Evolutionary conservation across 2,329 filamentous ascomycete species (phyloP).

Genomic region (Alternaria angustiovoidea): DNA sequence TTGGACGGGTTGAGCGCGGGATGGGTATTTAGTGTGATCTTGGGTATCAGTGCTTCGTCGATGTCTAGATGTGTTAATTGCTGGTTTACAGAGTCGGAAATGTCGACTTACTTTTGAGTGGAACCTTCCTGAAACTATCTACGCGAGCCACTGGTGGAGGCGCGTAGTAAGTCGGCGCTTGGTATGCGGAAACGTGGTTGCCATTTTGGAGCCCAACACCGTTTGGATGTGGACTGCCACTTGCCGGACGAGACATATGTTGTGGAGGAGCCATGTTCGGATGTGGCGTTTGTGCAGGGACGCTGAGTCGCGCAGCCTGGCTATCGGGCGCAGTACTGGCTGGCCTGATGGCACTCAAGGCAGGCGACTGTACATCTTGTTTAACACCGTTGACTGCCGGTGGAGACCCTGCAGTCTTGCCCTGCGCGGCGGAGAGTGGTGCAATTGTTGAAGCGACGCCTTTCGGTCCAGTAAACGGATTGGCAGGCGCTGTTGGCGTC

Average conservation of each 20-base stretch:
- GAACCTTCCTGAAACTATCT: slow-evolving; percentile 42
- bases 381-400: slow-evolving; percentile 45
- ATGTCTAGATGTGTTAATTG: slow-evolving; percentile 36
- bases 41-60: slow-evolving; percentile 71
- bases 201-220: slow-evolving; percentile 36
- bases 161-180: slow-evolving; percentile 39
- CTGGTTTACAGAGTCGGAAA: not conserved
- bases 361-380: slow-evolving; percentile 56
- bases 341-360: slow-evolving; percentile 49
- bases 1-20: slow-evolving; percentile 69
- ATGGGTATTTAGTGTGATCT: slow-evolving; percentile 72
- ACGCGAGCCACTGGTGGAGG: slow-evolving; percentile 42
- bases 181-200: slow-evolving; percentile 39
- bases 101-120: slow-evolving; percentile 58
- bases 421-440: slow-evolving; percentile 27
- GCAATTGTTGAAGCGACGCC: slow-evolving; percentile 32
- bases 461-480: slow-evolving; percentile 40
- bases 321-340: slow-evolving; percentile 48
- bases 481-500: slow-evolving; percentile 34
- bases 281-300: slow-evolving; percentile 43
- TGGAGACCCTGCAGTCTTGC: slow-evolving; percentile 48
- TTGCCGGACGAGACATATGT: slow-evolving; percentile 44
- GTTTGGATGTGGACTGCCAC: slow-evolving; percentile 55
- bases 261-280: slow-evolving; percentile 52
- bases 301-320: slow-evolving; percentile 38